Conservation (phyloP, 192 early-diverging fungal genomes). For the Coemansia sp. region DNA sequence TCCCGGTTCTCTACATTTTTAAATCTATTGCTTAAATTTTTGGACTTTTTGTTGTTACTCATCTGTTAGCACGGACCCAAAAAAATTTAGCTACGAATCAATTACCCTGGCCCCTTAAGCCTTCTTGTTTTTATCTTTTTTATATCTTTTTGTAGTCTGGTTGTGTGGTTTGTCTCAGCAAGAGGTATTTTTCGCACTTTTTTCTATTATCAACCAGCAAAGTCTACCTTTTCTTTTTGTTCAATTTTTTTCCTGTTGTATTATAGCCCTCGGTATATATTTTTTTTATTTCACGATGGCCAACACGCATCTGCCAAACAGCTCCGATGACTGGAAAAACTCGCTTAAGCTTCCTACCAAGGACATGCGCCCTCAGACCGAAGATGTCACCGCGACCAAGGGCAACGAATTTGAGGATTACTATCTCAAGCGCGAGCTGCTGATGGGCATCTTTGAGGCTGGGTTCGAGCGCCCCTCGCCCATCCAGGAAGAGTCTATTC, state of each 20-base stretch:
- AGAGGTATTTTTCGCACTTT: constrained; percentile 7
- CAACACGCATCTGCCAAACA: constrained; percentile 43
- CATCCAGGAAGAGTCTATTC: constrained; percentile 99
- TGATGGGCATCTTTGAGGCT: constrained; percentile 99
- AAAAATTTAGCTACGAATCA: constrained; percentile 1
- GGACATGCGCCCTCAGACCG: constrained; percentile 92
- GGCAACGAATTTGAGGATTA: constrained; percentile 99
- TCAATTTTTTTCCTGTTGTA: constrained; percentile 27
- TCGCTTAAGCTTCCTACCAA: constrained; percentile 74
- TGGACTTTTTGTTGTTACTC: neutral
- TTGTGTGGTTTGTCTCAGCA: neutral
- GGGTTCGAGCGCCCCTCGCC: constrained; percentile 97
- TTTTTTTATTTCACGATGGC: constrained; percentile 38
- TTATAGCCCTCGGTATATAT: constrained; percentile 28
- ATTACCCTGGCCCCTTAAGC: neutral
- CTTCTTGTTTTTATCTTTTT: neutral
- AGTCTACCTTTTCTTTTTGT: constrained; percentile 1
- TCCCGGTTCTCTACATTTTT: neutral
- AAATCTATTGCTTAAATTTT: neutral
- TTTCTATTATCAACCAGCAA: constrained; percentile 5
- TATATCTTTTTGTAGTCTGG: constrained; percentile 3
- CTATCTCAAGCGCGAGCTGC: constrained; percentile 91
- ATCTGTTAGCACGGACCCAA: neutral
- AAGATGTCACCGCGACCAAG: constrained; percentile 96
- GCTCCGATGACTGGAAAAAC: constrained; percentile 71